Conservation (phyloP, 306 rosid genomes). For the Cucurbita argyrosperma region DNA sequence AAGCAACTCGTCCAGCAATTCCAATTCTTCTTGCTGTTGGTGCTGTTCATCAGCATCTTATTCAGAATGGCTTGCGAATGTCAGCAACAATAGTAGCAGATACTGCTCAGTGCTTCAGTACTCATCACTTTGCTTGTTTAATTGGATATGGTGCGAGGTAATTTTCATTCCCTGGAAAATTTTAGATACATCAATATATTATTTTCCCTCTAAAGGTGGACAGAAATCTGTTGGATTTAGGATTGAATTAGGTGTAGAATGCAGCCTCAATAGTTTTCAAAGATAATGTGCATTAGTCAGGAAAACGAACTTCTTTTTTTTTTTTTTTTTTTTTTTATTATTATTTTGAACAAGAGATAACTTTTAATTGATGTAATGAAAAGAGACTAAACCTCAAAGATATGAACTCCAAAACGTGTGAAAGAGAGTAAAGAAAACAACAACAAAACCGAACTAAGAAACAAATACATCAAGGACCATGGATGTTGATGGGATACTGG, state of each 20-base stretch:
- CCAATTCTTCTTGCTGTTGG: conserved; percentile 97
- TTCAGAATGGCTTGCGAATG: conserved; percentile 81
- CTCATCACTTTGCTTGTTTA: conserved; percentile 97
- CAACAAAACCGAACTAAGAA: too few relatives aligned
- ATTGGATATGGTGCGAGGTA: conserved; percentile 99
- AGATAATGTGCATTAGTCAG: background rate
- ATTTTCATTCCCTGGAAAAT: conserved; percentile 9
- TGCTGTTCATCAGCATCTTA: conserved; percentile 96
- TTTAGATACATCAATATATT: background rate
- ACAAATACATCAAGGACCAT: too few relatives aligned
- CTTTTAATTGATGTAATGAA: too few relatives aligned
- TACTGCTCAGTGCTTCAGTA: conserved; percentile 97
- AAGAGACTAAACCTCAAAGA: too few relatives aligned
- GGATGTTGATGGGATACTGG: too few relatives aligned
- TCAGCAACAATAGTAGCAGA: conserved; percentile 85
- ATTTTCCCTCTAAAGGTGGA: background rate
- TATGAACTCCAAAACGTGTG: too few relatives aligned
- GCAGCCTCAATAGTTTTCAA: background rate
- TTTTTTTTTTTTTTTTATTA: too few relatives aligned
- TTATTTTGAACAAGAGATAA: background rate
- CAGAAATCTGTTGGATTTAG: background rate
- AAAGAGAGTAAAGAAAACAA: too few relatives aligned
- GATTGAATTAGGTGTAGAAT: background rate
- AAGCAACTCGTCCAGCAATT: conserved; percentile 87
- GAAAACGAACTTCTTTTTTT: background rate